These are phyloP conservation scores for Cercospora zeina DNA, from an alignment of 2,329 filamentous ascomycete genomes.

Conservation along the genomic window DNA sequence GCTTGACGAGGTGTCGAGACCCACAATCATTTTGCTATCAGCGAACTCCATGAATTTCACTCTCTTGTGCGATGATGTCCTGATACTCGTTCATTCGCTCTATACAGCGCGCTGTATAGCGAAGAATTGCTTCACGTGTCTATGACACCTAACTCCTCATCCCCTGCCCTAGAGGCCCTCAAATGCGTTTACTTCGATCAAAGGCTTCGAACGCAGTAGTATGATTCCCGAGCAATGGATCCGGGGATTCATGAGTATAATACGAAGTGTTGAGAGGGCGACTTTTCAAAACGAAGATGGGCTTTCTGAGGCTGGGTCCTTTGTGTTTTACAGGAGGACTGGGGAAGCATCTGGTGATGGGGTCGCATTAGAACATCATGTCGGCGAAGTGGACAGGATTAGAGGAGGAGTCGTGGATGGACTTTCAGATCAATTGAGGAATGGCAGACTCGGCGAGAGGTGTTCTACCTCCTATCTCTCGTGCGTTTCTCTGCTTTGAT, in stretches of 20 bases:
- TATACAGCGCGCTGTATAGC: no score
- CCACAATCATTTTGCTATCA: no score
- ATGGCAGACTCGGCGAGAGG: no score
- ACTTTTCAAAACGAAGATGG: constrained; percentile 31
- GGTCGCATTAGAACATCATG: constrained; percentile 19
- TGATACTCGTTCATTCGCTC: no score
- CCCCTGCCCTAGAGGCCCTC: no score
- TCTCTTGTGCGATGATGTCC: no score
- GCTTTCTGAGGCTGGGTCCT: constrained; percentile 29
- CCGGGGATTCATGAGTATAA: constrained; percentile 21
- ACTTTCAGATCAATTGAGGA: constrained; percentile 9
- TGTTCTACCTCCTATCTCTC: no score
- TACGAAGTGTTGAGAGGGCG: constrained; percentile 23
- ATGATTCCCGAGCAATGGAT: constrained; percentile 16
- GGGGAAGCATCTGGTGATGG: neutral
- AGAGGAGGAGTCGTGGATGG: constrained; percentile 7
- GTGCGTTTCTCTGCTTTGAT: no score
- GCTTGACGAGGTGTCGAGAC: neutral
- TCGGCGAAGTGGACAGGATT: constrained; percentile 16
- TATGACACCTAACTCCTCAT: no score
- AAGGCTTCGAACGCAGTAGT: constrained; percentile 18
- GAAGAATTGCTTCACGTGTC: no score
- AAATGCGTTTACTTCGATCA: no score
- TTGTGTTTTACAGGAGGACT: constrained; percentile 13
- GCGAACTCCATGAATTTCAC: neutral